A percentile compares a stretch with the other conserved stretches of the same genome.
Evolutionary conservation across 495 filamentous ascomycete species (phyloP).

Genomic region (Tuber melanosporum): DNA sequence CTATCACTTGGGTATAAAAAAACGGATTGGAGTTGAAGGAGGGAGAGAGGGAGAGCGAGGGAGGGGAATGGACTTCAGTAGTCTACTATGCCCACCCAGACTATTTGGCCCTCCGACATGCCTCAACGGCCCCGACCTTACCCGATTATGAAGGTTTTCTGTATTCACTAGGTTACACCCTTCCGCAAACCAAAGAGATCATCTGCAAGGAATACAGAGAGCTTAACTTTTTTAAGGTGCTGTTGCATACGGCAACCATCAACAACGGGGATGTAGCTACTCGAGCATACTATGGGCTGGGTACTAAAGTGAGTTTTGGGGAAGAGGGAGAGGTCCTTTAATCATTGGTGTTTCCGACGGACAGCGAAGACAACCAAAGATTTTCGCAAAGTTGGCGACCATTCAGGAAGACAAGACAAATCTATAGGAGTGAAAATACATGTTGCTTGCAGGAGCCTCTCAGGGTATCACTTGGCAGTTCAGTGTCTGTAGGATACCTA

Average conservation of each 20-base stretch:
- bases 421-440: not conserved
- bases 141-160: not conserved
- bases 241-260: not conserved
- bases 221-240: constrained; percentile 7
- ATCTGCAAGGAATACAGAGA: constrained; percentile 2
- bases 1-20: not conserved
- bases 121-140: not conserved
- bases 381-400: not conserved
- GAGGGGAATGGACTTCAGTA: not conserved
- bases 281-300: not conserved
- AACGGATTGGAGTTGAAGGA: not conserved
- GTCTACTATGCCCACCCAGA: not conserved
- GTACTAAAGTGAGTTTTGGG: not conserved
- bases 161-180: not conserved
- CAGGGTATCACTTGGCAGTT: not conserved
- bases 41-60: not conserved
- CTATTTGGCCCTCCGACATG: not conserved
- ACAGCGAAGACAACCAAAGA: not conserved
- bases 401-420: not conserved
- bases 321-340: not conserved
- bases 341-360: not conserved
- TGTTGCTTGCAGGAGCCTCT: not conserved
- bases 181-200: not conserved
- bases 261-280: not conserved
- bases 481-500: not conserved